Base-by-base conservation (phyloP, 2,329 filamentous ascomycete species). In the Cladosporium cucumerinum region DNA sequence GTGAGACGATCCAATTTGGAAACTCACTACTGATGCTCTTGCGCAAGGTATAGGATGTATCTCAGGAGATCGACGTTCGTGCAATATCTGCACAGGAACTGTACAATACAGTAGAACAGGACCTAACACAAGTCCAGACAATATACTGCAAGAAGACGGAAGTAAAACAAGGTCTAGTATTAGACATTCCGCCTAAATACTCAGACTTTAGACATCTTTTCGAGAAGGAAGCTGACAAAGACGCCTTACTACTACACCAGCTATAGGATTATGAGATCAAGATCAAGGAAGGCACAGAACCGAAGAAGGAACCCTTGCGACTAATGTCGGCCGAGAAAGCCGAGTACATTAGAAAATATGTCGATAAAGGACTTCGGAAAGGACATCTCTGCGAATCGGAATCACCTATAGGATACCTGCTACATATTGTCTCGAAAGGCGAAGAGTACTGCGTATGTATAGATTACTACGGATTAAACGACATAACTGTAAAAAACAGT, bases 401-500 rank as follows among this genome's bases (percentile, higher is more conserved):
- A 18, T 59, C 21, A 18, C 34, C 26, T 16, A 32, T 18, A 14
- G n/a, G 32, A 59, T 39, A 39, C 32, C 18, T 21, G 16, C 23
- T 48, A 39, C 10, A 43, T 18, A 43, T 59, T 32, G 11, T 59
- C 16, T 6, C 14, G 8, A 59, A 59, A 28, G 21, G 21, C 12
- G 30, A 39, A 5, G 23, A 48, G 34, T 18, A 59, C 18, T 18
- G 8, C 5, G 12, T 55, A 5, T 55, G 7, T 34, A 18, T 43
- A 12, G 32, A 59, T 21, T 59, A 59, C 26, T 12, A 18, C 1
- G 14, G 39, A 25, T 59, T 59, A 18, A 59, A 59, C 14, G n/a
- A 11, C 2, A 59, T 59, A 12, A 59, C 32, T 48, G 26, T 59
- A 5, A 59, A 59, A 11, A 69, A 65, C 12, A 43, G 57, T 46